phyloP scores from a whole-genome alignment of 352 stramenopile genomes.

The Globisporangium lucens region DNA sequence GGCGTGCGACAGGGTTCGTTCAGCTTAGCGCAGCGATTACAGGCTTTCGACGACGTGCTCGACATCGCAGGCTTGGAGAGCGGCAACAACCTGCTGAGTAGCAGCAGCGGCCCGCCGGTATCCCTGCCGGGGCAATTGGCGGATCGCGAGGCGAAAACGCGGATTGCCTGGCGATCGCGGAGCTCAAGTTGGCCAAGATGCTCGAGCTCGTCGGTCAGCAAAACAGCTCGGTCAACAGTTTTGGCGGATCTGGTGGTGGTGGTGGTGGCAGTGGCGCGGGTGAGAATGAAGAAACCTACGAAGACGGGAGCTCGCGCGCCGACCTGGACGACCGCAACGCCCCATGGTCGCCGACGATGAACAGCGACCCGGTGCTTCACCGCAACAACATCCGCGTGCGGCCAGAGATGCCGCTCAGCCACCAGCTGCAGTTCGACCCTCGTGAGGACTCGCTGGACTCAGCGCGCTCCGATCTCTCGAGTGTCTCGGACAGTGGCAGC shows the following conservation, averaged over 20 bases:
- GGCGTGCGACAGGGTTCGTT: slow-evolving; percentile 73
- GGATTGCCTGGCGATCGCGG: slow-evolving; percentile 51
- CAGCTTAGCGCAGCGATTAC: slow-evolving; percentile 56
- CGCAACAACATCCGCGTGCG: slow-evolving; percentile 79
- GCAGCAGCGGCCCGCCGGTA: not conserved
- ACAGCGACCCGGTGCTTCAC: slow-evolving; percentile 73
- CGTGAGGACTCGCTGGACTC: slow-evolving; percentile 38
- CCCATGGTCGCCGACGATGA: slow-evolving; percentile 60
- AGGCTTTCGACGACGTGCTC: slow-evolving; percentile 70
- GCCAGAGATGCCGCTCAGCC: not conserved
- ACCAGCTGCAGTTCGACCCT: slow-evolving; percentile 20
- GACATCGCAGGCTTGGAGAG: slow-evolving; percentile 22
- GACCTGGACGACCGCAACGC: slow-evolving; percentile 54
- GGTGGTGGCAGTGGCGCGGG: slow-evolving; percentile 4
- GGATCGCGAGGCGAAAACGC: slow-evolving; percentile 37
- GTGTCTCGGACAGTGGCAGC: slow-evolving; percentile 20
- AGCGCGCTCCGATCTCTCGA: slow-evolving; percentile 50
- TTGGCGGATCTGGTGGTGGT: slow-evolving; percentile 36
- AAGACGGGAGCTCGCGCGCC: slow-evolving; percentile 28
- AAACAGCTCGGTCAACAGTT: slow-evolving; percentile 52
- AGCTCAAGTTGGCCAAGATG: slow-evolving; percentile 80
- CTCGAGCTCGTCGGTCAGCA: slow-evolving; percentile 76
- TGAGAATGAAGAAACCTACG: slow-evolving; percentile 27
- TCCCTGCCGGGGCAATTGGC: not conserved
- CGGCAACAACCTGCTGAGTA: not conserved